Percentiles rank a stretch among this genome's conserved stretches.
Evolutionary conservation across 306 rosid genomes (phyloP).

Genomic region (Begonia masoniana): DNA sequence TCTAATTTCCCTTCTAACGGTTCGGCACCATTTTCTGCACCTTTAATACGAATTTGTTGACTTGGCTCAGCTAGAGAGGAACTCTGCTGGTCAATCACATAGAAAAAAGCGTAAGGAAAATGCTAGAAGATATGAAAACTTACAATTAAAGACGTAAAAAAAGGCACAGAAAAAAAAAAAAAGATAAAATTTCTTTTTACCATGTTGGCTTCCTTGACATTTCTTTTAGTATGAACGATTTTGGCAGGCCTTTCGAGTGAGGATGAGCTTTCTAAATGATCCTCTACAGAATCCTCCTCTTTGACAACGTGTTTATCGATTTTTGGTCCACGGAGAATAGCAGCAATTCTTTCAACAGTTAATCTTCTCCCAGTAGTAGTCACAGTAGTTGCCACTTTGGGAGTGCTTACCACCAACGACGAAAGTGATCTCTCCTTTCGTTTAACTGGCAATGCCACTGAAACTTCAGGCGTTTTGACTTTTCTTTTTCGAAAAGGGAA

Average conservation of each 20-base stretch:
- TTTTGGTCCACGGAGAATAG: constrained; percentile 39
- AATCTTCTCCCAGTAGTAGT: constrained; percentile 75
- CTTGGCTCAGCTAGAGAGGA: constrained; percentile 43
- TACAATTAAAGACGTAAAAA: constrained; percentile 1
- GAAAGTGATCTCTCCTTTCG: constrained; percentile 96
- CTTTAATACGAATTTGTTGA: constrained; percentile 36
- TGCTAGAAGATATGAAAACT: constrained; percentile 4
- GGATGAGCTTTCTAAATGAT: constrained; percentile 47
- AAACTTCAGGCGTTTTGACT: constrained; percentile 46
- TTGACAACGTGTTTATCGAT: constrained; percentile 37
- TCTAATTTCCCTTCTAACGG: constrained; percentile 56
- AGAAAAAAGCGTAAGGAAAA: constrained; percentile 5
- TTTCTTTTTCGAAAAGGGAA: constrained; percentile 69
- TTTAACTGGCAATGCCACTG: constrained; percentile 44
- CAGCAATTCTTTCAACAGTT: constrained; percentile 66
- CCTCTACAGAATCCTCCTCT: constrained; percentile 49
- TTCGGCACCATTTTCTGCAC: constrained; percentile 47
- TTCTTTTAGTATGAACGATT: constrained; percentile 32
- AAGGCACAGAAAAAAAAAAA: constrained; percentile 4
- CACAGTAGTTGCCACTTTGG: constrained; percentile 65
- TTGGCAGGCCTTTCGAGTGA: constrained; percentile 53
- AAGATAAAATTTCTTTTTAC: background rate
- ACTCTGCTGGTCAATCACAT: constrained; percentile 35
- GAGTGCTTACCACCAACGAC: constrained; percentile 81
- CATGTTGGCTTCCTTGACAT: constrained; percentile 29